A percentile compares a stretch with the other conserved stretches of the same genome.
These are phyloP conservation scores for Grosmannia huntii DNA, from an alignment of 2,329 filamentous ascomycete species.

Conservation along the genomic window DNA sequence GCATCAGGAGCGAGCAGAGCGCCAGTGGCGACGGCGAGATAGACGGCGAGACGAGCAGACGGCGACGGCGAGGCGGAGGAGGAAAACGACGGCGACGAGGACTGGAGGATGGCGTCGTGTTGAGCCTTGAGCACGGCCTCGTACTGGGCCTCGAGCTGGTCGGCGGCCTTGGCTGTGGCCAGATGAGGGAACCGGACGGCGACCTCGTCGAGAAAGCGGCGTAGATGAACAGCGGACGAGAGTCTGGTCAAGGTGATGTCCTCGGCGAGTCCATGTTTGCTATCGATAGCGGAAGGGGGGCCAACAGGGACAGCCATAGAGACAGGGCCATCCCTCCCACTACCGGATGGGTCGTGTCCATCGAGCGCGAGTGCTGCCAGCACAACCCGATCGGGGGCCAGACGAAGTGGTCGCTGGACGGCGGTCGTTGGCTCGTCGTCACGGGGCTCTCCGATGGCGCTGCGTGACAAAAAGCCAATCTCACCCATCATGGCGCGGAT, in stretches of 20 bases:
- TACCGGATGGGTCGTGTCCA: constrained; percentile 4
- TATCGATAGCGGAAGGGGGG: not conserved
- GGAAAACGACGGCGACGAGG: not conserved
- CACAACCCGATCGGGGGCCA: constrained; percentile 10
- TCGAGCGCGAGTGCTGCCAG: constrained; percentile 4
- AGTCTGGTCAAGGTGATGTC: not conserved
- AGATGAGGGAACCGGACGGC: not conserved
- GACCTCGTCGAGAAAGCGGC: constrained; percentile 1
- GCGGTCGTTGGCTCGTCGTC: constrained; percentile 5
- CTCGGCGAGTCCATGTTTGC: no score
- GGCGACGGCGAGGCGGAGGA: not conserved
- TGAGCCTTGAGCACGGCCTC: not conserved
- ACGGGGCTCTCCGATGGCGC: constrained; percentile 19
- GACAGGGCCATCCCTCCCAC: not conserved
- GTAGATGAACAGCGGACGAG: not conserved
- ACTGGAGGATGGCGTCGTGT: not conserved
- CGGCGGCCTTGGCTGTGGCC: not conserved
- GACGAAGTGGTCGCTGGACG: constrained; percentile 12
- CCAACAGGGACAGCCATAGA: no score
- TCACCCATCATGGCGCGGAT: constrained; percentile 17
- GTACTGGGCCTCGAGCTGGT: not conserved
- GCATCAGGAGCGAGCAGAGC: not conserved
- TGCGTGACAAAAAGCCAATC: constrained; percentile 18
- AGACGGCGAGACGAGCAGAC: not conserved
- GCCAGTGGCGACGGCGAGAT: not conserved